phyloP scores from a whole-genome alignment of 2,329 filamentous ascomycete genomes.

The Endoconidiophora laricicola region DNA sequence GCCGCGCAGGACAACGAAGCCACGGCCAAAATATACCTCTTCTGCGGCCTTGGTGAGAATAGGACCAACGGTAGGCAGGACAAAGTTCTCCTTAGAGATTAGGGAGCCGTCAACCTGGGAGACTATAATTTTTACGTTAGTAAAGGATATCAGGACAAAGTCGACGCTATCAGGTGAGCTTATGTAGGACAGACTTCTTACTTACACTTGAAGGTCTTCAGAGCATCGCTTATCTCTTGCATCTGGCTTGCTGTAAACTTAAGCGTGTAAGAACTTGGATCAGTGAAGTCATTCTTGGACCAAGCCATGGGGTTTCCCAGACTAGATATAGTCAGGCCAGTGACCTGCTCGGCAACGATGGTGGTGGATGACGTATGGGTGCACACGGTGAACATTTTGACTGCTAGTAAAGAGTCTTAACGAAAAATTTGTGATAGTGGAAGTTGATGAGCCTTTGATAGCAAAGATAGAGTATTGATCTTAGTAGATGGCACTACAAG shows the following conservation, averaged over 20 bases:
- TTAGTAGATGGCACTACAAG: no score
- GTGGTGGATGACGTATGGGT: no score
- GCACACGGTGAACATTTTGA: no score
- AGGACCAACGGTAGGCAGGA: slow-evolving; percentile 22
- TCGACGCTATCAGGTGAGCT: no score
- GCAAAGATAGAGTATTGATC: no score
- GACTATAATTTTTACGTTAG: slow-evolving; percentile 17
- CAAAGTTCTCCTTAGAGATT: slow-evolving; percentile 24
- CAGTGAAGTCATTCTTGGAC: slow-evolving; percentile 11
- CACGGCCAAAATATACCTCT: slow-evolving; percentile 26
- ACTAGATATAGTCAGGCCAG: neutral
- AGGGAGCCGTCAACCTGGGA: slow-evolving; percentile 23
- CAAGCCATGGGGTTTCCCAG: slow-evolving; percentile 11
- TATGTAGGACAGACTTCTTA: no score
- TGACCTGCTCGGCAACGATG: neutral
- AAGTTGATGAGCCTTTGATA: no score
- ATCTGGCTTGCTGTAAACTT: slow-evolving; percentile 13
- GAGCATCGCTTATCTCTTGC: no score
- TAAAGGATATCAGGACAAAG: neutral
- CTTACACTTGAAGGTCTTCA: no score
- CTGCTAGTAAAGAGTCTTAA: no score
- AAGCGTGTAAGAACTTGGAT: slow-evolving; percentile 14
- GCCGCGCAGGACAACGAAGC: slow-evolving; percentile 39
- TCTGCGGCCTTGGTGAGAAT: slow-evolving; percentile 21
- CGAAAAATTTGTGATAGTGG: no score